These are phyloP conservation scores for Nevesoporus exiguus DNA, from an alignment of 768 basidiomycete species.

Conservation along the genomic window DNA sequence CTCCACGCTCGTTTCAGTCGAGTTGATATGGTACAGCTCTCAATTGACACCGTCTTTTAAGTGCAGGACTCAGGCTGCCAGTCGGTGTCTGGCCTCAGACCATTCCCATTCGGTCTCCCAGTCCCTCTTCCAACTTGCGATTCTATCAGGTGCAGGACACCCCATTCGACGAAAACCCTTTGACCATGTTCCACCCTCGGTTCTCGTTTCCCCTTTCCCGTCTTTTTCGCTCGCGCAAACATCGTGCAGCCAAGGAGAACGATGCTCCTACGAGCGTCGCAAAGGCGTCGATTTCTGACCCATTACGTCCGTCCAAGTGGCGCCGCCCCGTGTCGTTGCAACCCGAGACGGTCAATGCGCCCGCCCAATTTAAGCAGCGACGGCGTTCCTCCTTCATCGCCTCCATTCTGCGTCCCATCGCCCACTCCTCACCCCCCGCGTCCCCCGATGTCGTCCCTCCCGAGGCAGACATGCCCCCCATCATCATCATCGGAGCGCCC, in stretches of 20 bases:
- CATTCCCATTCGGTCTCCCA: neutral
- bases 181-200: slow-evolving; percentile 16
- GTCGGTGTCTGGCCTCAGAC: neutral
- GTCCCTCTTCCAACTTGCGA: neutral
- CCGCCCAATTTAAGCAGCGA: neutral
- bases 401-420: neutral
- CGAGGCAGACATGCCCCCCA: neutral
- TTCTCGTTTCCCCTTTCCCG: slow-evolving; percentile 15
- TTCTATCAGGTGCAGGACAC: slow-evolving; percentile 15
- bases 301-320: neutral
- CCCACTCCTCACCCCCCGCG: neutral
- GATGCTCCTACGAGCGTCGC: neutral
- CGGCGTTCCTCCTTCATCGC: neutral
- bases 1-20: neutral
- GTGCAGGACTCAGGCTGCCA: neutral
- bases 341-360: neutral
- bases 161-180: neutral
- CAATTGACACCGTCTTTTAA: neutral
- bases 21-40: slow-evolving; percentile 7
- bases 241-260: slow-evolving; percentile 3
- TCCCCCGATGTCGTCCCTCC: neutral
- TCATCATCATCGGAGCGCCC: slow-evolving; percentile 16
- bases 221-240: slow-evolving; percentile 15
- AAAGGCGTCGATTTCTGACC: neutral
- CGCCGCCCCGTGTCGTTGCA: neutral